Percentiles rank a stretch among this genome's conserved stretches.
Evolutionary conservation across 257 asterid genomes (phyloP).

Genomic region (Knoxia roxburghii): DNA sequence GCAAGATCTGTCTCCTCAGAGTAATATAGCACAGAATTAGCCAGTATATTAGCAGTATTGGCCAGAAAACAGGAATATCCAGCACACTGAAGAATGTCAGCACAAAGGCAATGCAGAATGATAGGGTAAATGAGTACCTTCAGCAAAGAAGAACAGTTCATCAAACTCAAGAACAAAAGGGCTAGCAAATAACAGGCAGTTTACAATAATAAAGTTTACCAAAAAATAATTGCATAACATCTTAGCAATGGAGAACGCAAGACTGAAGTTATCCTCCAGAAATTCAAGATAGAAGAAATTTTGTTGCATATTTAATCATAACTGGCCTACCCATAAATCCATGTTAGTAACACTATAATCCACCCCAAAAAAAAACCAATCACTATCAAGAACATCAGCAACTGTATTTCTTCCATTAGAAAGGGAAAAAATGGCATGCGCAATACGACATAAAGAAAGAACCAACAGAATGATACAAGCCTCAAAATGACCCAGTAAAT

Average conservation of each 20-base stretch:
- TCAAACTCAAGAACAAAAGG: background rate
- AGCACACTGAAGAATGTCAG: background rate
- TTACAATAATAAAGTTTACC: too few species aligned
- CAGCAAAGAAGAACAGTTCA: background rate
- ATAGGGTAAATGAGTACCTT: slow-evolving; percentile 5
- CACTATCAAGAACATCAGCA: background rate
- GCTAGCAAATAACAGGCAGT: too few species aligned
- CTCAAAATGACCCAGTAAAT: background rate
- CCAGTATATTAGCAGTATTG: slow-evolving; percentile 4
- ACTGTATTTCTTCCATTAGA: background rate
- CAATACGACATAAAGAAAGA: background rate
- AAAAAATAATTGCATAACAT: background rate
- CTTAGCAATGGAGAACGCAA: background rate
- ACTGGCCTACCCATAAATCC: background rate
- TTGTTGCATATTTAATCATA: background rate
- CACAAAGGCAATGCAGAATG: slow-evolving; percentile 1
- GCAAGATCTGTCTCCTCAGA: slow-evolving; percentile 7
- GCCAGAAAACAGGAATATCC: slow-evolving; percentile 9
- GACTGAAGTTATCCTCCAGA: background rate
- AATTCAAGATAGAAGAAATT: background rate
- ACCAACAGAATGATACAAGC: background rate
- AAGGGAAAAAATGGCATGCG: background rate
- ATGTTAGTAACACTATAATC: too few species aligned
- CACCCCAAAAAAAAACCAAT: too few species aligned
- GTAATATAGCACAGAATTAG: background rate